Evolutionary conservation across 768 basidiomycete genomes (phyloP), one percentile per base, ranked within the genome.

Genomic region (Daedalea quercina): DNA sequence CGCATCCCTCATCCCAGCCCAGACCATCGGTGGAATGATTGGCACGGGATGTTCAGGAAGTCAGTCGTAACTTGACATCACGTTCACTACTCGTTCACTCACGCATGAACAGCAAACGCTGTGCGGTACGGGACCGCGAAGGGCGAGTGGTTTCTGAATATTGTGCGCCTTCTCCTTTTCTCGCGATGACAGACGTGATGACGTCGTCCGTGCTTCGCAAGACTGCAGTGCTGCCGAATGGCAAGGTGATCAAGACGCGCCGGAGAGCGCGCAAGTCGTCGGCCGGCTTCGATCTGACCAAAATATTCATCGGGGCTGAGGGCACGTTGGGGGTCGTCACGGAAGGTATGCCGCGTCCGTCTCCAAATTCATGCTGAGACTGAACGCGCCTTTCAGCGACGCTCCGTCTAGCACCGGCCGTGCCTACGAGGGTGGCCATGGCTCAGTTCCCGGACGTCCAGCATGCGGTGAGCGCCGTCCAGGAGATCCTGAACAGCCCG

Each of bases 181-280:
- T 2, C 12, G 45, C 50, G 37, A 26, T 51, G n/a, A 40, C 51
- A 13, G 43, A 33, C 28, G 46, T 47, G 3, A 47, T 8, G 17
- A 11, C 13, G 19, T 11, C 46, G 4, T 20, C 23, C 48, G 51
- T 35, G 15, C 28, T 31, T 50, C 19, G 19, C 23, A n/a, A 93
- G 85, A 95, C 91, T 0, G 87, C 94, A 1, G 93, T 96, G 0
- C 79, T 95, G 2, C 90, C 93, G 1, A 83, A 81, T 4, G 94
- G 94, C 1, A 81, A 92, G 63, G 85, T 95, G 12, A 94, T 96
- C 64, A 94, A 94, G 63, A 96, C 94, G 1, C 81, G 92, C 2
- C 71, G 76, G 22, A 74, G 87, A 24, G 76, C 87, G 2, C 73
- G 91, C 31, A 95, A 96, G 64, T 91, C 87, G 0, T 85, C 91